Conservation (phyloP, 2,329 filamentous ascomycete genomes). For the Hymenotorrendiella dingleyae region DNA sequence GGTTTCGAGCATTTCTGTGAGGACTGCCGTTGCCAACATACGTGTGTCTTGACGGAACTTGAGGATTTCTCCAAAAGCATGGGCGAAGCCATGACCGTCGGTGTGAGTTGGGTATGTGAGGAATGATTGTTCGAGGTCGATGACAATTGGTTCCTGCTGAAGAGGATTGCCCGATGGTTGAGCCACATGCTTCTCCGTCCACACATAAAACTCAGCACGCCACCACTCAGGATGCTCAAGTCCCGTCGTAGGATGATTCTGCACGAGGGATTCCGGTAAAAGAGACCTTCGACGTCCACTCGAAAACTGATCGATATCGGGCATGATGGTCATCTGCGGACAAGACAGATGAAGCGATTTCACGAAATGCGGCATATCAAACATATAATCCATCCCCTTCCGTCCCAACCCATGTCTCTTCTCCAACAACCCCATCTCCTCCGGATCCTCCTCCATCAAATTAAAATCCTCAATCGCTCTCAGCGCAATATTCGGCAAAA, state of each 20-base stretch:
- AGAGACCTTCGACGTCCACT: conserved; percentile 4
- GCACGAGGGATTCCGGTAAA: conserved; percentile 6
- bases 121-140: conserved; percentile 41
- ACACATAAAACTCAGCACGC: conserved; percentile 3
- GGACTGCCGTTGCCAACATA: conserved; percentile 29
- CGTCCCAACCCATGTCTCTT: conserved; percentile 1
- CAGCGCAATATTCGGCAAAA: conserved; percentile 33
- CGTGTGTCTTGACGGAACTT: conserved; percentile 26
- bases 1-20: conserved; percentile 27
- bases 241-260: conserved; percentile 5
- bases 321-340: background rate
- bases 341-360: conserved; percentile 7
- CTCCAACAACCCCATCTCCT: background rate
- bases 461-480: conserved; percentile 29
- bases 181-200: conserved; percentile 5
- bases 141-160: conserved; percentile 3
- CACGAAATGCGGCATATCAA: conserved; percentile 9
- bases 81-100: conserved; percentile 32
- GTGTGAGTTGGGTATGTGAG: conserved; percentile 34
- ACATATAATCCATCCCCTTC: conserved; percentile 6
- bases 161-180: background rate
- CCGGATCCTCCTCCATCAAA: background rate
- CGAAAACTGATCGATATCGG: background rate
- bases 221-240: conserved; percentile 7
- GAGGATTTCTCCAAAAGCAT: conserved; percentile 36